Evolutionary conservation across 2,329 filamentous ascomycete genomes (phyloP), one percentile per base, ranked within the genome.

Genomic region (Fusarium chlamydosporum): DNA sequence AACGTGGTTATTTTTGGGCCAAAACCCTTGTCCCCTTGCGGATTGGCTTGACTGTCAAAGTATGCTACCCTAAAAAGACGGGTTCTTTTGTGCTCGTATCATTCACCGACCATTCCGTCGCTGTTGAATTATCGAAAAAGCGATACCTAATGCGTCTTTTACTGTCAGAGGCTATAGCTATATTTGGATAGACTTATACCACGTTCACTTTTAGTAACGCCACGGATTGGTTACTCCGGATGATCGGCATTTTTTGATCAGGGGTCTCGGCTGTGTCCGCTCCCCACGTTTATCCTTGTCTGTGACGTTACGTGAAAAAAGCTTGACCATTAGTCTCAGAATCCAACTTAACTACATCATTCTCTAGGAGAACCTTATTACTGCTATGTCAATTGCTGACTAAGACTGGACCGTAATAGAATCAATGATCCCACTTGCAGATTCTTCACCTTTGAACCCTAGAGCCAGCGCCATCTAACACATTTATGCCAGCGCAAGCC

Each of bases 21-120:
- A 7, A 4, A 16, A 26, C 18, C 4, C 60, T 64, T 65, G 34
- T 26, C 40, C 31, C 9, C n/a, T 33, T 29, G 6, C 4, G 31
- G 38, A 13, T 18, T 31, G 41, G 10, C 20, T 27, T 13, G 12
- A 57, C 23, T 23, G 23, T 23, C 23, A 20, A 56, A 16, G 16
- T 4, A 11, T 11, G 12, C 26, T 27, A 6, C 31, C 3, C 12
- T 10, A 8, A 20, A 20, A 4, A n/a, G 47, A 4, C 4, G 10
- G 10, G 54, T 20, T 29, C 33, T 34, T 45, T 40, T 29, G 23
- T 6, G 6, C 43, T 64, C 60, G 61, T 64, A 58, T 27, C 23
- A 27, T 27, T 34, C 18, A 62, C 43, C 42, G 57, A 55, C 47
- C 60, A 65, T 65, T 65, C 61, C 60, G 47, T 43, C n/a, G 38